Evolutionary conservation across 371 early-diverging fungal genomes (phyloP).

Genomic region (Cokeromyces recurvatus): DNA sequence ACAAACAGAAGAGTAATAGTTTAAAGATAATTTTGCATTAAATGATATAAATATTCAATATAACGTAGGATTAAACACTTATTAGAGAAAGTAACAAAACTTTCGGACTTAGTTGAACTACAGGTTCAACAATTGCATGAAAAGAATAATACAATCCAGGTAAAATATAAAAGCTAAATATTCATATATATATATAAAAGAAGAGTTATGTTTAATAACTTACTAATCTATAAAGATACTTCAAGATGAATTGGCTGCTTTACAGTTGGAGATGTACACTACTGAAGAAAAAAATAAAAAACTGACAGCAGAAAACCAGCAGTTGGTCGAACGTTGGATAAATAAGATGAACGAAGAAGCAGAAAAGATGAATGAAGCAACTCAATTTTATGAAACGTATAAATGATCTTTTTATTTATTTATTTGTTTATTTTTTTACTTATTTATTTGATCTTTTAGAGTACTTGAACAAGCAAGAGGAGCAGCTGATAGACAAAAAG

Average conservation of each 20-base stretch:
- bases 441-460: slow-evolving; percentile 1
- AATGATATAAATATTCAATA: too few species aligned
- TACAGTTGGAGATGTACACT: slow-evolving; percentile 87
- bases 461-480: slow-evolving; percentile 28
- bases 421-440: too few species aligned
- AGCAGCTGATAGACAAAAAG: slow-evolving; percentile 11
- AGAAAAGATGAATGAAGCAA: slow-evolving; percentile 90
- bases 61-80: too few species aligned
- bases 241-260: slow-evolving; percentile 88
- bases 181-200: neutral
- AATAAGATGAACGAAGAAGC: slow-evolving; percentile 91
- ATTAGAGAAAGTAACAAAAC: too few species aligned
- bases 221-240: slow-evolving; percentile 33
- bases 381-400: slow-evolving; percentile 76
- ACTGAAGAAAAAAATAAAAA: slow-evolving; percentile 74
- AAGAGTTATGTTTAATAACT: neutral
- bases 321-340: slow-evolving; percentile 88
- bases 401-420: too few species aligned
- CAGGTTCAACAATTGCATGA: slow-evolving; percentile 63
- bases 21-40: neutral
- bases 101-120: too few species aligned
- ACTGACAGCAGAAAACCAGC: slow-evolving; percentile 78
- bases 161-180: slow-evolving; percentile 17
- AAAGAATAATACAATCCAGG: slow-evolving; percentile 87
- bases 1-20: slow-evolving; percentile 62